phyloP scores from a whole-genome alignment of 2,329 filamentous ascomycete genomes.

The Thielaviopsis euricoi region DNA sequence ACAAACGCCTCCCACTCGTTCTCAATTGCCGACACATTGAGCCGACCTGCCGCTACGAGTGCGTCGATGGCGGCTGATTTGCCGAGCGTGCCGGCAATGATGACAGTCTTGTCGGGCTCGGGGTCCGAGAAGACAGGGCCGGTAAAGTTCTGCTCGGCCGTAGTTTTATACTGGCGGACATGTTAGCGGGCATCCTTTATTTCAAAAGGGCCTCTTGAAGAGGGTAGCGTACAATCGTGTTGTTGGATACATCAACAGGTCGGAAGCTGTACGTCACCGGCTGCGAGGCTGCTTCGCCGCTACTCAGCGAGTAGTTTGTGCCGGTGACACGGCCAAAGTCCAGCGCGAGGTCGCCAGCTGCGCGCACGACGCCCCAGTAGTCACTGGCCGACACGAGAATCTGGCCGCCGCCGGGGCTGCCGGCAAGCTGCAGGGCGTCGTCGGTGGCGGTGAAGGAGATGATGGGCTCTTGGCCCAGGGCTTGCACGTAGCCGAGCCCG shows the following conservation, averaged over 20 bases:
- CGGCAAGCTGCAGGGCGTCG: slow-evolving; percentile 20
- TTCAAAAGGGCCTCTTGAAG: too few species aligned
- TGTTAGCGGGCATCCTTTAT: background rate
- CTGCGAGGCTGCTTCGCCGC: slow-evolving; percentile 23
- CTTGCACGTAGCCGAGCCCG: slow-evolving; percentile 17
- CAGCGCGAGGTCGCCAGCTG: slow-evolving; percentile 46
- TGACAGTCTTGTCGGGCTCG: slow-evolving; percentile 30
- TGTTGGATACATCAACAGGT: slow-evolving; percentile 29
- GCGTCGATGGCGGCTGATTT: slow-evolving; percentile 42
- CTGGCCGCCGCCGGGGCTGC: slow-evolving; percentile 24
- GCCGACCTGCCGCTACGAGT: slow-evolving; percentile 30
- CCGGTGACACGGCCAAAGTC: slow-evolving; percentile 60
- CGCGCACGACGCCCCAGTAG: slow-evolving; percentile 52
- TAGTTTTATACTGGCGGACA: slow-evolving; percentile 13
- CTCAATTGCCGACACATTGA: slow-evolving; percentile 35
- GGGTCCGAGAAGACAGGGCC: slow-evolving; percentile 29
- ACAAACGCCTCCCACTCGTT: slow-evolving; percentile 57
- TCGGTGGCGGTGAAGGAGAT: slow-evolving; percentile 22
- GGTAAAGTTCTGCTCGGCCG: slow-evolving; percentile 14
- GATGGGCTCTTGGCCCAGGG: slow-evolving; percentile 33
- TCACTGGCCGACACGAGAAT: slow-evolving; percentile 42
- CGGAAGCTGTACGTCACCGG: slow-evolving; percentile 26
- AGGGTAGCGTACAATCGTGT: slow-evolving; percentile 29
- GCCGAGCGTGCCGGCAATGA: slow-evolving; percentile 52
- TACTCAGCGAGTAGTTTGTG: slow-evolving; percentile 42